phyloP scores from a whole-genome alignment of 768 basidiomycete species.

The Russula sp. region DNA sequence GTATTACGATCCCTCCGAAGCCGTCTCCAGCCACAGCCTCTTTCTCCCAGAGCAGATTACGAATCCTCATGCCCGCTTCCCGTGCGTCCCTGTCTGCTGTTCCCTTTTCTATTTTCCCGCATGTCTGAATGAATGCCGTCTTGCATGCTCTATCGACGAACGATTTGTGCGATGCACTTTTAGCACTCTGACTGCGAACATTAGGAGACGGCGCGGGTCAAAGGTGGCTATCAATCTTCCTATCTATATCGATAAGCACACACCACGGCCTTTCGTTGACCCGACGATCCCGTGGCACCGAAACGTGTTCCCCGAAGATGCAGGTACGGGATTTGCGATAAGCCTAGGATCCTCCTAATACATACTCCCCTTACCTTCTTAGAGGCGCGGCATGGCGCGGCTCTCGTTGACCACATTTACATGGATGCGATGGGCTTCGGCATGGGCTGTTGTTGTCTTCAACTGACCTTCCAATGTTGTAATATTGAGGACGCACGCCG shows the following conservation, averaged over 20 bases:
- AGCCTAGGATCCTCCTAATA: neutral
- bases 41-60: constrained; percentile 95
- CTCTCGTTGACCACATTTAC: constrained; percentile 86
- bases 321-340: constrained; percentile 41
- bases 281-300: constrained; percentile 89
- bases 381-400: constrained; percentile 90
- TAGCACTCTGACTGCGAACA: constrained; percentile 97
- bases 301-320: constrained; percentile 74
- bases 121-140: neutral
- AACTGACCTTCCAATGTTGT: constrained; percentile 96
- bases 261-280: constrained; percentile 85
- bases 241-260: constrained; percentile 80
- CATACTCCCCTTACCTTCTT: constrained; percentile 2
- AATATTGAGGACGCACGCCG: constrained; percentile 87
- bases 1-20: constrained; percentile 62
- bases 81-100: constrained; percentile 50
- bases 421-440: constrained; percentile 99
- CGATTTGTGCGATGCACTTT: neutral
- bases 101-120: neutral
- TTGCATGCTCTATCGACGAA: neutral
- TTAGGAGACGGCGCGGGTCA: constrained; percentile 79
- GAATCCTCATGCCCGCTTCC: constrained; percentile 96
- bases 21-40: constrained; percentile 83
- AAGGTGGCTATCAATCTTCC: constrained; percentile 96
- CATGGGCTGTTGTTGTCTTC: constrained; percentile 98